phyloP scores from a whole-genome alignment of 306 rosid species.

The Cotoneaster glaucophyllus region DNA sequence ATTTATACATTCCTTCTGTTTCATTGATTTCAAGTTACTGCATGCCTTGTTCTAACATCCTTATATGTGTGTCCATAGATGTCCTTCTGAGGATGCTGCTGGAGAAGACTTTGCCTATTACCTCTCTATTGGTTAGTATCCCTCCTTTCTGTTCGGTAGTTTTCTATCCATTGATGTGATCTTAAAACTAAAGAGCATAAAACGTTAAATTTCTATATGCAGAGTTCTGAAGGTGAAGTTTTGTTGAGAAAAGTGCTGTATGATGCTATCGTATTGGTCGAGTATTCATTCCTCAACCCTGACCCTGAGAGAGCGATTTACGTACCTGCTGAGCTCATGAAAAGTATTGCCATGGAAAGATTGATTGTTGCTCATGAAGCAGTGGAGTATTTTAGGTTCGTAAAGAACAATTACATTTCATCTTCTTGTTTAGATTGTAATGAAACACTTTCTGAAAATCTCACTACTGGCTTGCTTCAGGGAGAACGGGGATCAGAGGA shows the following conservation, averaged over 20 bases:
- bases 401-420: neutral
- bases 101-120: conserved; percentile 52
- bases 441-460: conserved; percentile 3
- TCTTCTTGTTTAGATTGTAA: neutral
- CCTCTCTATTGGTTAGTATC: conserved; percentile 49
- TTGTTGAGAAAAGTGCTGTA: conserved; percentile 53
- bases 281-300: conserved; percentile 50
- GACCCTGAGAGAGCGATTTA: conserved; percentile 22
- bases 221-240: conserved; percentile 62
- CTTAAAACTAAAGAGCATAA: neutral
- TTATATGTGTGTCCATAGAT: conserved; percentile 39
- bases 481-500: conserved; percentile 61
- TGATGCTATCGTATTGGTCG: conserved; percentile 68
- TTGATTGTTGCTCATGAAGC: conserved; percentile 60
- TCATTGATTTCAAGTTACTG: neutral
- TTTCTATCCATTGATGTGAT: conserved; percentile 12
- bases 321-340: conserved; percentile 23
- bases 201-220: conserved; percentile 21
- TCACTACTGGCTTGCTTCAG: conserved; percentile 29
- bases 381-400: conserved; percentile 54
- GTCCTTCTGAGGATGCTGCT: conserved; percentile 51
- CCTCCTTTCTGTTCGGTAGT: neutral
- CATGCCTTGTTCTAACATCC: conserved; percentile 8
- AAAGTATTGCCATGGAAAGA: conserved; percentile 45
- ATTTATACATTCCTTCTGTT: neutral